Evolutionary conservation across 1,284 basidiomycete species (phyloP).

Genomic region (Vanrija sp.): DNA sequence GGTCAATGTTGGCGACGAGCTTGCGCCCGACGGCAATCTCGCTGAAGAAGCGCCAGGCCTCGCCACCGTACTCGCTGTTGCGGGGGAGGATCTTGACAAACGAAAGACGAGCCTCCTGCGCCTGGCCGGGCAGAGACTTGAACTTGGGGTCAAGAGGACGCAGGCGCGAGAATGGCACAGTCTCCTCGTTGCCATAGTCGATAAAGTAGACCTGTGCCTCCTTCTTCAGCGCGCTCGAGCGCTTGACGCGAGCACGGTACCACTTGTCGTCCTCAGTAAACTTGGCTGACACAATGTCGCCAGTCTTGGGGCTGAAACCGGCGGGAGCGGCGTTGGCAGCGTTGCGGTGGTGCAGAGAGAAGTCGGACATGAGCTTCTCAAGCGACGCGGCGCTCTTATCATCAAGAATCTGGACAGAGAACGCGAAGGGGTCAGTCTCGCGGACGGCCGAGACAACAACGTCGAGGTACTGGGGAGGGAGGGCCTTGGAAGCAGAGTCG

Average conservation of each 20-base stretch:
- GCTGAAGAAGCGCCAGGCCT: constrained; percentile 80
- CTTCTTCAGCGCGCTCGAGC: constrained; percentile 74
- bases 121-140: constrained; percentile 71
- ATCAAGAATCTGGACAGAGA: constrained; percentile 82
- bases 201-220: constrained; percentile 50
- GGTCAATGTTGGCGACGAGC: constrained; percentile 83
- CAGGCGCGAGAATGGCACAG: constrained; percentile 63
- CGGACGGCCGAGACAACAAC: constrained; percentile 87
- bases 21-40: constrained; percentile 79
- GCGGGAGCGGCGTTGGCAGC: constrained; percentile 56
- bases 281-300: constrained; percentile 79
- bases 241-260: constrained; percentile 87
- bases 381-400: constrained; percentile 83
- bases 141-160: constrained; percentile 81
- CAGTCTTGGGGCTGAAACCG: constrained; percentile 70
- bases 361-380: constrained; percentile 90
- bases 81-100: constrained; percentile 76
- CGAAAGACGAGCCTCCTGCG: constrained; percentile 48
- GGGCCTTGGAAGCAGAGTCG: constrained; percentile 54
- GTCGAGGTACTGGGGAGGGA: constrained; percentile 82
- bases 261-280: constrained; percentile 70
- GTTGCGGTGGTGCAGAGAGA: constrained; percentile 75
- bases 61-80: constrained; percentile 76
- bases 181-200: constrained; percentile 76
- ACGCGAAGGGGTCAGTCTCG: constrained; percentile 68